These are phyloP conservation scores for Russula vinacea DNA, from an alignment of 768 basidiomycete genomes.

Conservation along the genomic window DNA sequence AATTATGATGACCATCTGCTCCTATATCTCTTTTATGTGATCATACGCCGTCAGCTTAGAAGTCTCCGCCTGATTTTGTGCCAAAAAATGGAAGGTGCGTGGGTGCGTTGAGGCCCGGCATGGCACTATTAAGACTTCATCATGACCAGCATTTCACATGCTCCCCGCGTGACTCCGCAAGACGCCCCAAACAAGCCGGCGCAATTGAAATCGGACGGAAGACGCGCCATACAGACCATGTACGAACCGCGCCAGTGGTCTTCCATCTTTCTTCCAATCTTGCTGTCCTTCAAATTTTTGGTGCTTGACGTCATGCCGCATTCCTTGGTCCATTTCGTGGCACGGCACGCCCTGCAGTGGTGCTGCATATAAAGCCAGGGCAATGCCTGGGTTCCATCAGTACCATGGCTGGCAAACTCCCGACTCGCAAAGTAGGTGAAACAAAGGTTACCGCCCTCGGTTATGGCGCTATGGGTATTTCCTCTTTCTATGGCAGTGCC, in stretches of 20 bases:
- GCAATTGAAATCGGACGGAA: neutral
- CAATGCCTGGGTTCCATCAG: no score
- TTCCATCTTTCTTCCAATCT: neutral
- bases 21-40: neutral
- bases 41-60: neutral
- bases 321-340: neutral
- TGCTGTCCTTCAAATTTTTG: neutral
- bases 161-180: neutral
- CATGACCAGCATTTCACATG: neutral
- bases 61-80: no score
- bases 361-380: neutral
- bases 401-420: constrained; percentile 32
- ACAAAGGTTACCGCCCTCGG: constrained; percentile 51
- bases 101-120: no score
- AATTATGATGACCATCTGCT: neutral
- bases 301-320: neutral
- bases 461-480: constrained; percentile 60
- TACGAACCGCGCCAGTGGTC: no score
- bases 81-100: no score
- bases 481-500: constrained; percentile 46
- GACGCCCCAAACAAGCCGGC: neutral
- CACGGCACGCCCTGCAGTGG: neutral
- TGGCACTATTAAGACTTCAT: no score
- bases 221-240: neutral
- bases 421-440: constrained; percentile 46